These are phyloP conservation scores for Prunus mume DNA, from an alignment of 306 rosid genomes.

Conservation along the genomic window DNA sequence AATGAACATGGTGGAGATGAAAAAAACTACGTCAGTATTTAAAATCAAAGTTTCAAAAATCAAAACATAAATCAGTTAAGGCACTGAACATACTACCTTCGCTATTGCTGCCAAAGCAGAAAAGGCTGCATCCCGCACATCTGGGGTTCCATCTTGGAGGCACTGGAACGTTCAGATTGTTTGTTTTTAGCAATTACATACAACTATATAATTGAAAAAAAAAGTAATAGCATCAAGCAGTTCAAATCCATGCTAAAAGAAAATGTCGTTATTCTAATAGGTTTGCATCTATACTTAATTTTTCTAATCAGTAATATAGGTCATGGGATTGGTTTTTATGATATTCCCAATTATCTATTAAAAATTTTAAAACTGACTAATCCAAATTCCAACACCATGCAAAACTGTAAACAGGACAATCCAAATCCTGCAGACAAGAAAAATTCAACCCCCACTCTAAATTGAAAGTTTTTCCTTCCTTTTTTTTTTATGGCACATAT, in stretches of 20 bases:
- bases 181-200: not conserved
- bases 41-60: conserved; percentile 3
- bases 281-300: not conserved
- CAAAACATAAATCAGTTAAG: not conserved
- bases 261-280: not conserved
- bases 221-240: not conserved
- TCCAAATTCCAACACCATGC: not conserved
- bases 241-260: not conserved
- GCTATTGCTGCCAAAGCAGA: conserved; percentile 87
- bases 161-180: conserved; percentile 50
- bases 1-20: conserved; percentile 22
- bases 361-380: not conserved
- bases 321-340: no score
- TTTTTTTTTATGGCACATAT: not conserved
- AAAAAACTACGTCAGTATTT: conserved; percentile 15
- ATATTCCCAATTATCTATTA: not conserved
- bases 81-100: conserved; percentile 52
- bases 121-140: conserved; percentile 98
- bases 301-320: not conserved
- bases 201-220: not conserved
- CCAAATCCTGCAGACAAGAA: not conserved
- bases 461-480: not conserved
- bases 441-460: not conserved
- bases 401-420: not conserved
- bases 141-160: conserved; percentile 93